A percentile compares a stretch with the other conserved stretches of the same genome.
Evolutionary conservation across 805 yeast genomes (phyloP).

Genomic region (Ogataea methylovora): DNA sequence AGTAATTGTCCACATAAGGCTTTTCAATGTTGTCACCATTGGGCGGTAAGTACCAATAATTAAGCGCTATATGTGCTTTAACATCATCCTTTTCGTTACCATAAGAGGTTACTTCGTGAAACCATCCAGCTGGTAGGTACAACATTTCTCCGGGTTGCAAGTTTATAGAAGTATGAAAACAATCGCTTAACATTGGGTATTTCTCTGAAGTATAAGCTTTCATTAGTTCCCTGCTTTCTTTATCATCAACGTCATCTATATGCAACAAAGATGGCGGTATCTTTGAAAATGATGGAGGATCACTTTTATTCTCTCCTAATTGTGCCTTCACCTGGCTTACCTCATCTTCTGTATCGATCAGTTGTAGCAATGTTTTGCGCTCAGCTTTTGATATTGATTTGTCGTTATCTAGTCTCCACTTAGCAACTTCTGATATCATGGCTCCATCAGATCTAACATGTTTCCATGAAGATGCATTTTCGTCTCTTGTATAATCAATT

Average conservation of each 20-base stretch:
- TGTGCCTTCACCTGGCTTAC: slow-evolving; percentile 8
- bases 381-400: slow-evolving; percentile 14
- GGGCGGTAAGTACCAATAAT: slow-evolving; percentile 74
- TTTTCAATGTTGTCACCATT: slow-evolving; percentile 22
- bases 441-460: slow-evolving; percentile 58
- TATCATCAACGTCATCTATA: slow-evolving; percentile 40
- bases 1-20: slow-evolving; percentile 42
- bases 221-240: slow-evolving; percentile 20
- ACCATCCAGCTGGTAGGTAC: slow-evolving; percentile 74
- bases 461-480: slow-evolving; percentile 56
- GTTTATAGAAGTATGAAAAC: slow-evolving; percentile 37
- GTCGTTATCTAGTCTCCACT: slow-evolving; percentile 28
- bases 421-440: slow-evolving; percentile 38
- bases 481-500: slow-evolving; percentile 51
- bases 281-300: slow-evolving; percentile 64
- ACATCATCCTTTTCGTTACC: slow-evolving; percentile 25
- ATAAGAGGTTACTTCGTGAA: slow-evolving; percentile 70
- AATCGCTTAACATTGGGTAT: slow-evolving; percentile 42
- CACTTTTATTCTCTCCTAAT: slow-evolving; percentile 20
- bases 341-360: slow-evolving; percentile 23
- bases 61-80: slow-evolving; percentile 51
- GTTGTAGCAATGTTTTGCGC: slow-evolving; percentile 13
- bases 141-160: slow-evolving; percentile 59
- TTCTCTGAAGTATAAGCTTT: slow-evolving; percentile 27
- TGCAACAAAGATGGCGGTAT: slow-evolving; percentile 62